phyloP scores from a whole-genome alignment of 352 stramenopile species.

The Blastocystis sp. region DNA sequence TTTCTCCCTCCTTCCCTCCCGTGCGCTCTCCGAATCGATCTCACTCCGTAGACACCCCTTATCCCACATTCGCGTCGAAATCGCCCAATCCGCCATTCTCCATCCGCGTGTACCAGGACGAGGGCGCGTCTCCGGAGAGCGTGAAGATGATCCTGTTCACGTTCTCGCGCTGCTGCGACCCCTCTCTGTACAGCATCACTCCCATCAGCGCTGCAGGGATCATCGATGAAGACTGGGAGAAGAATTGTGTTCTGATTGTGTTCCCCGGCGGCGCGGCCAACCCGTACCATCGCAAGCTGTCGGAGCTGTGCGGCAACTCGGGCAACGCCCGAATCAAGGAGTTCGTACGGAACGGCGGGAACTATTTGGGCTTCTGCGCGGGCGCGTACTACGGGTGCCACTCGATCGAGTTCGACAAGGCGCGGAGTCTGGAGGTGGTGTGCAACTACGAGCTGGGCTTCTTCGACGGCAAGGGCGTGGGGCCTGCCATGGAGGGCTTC shows the following conservation, averaged over 20 bases:
- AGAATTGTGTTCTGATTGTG: slow-evolving; percentile 26
- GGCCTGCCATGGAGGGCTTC: slow-evolving; percentile 48
- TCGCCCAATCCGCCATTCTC: not conserved
- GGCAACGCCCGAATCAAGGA: slow-evolving; percentile 11
- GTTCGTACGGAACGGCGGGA: slow-evolving; percentile 37
- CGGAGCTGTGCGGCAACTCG: not conserved
- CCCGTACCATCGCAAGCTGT: slow-evolving; percentile 23
- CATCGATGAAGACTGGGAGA: not conserved
- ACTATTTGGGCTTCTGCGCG: slow-evolving; percentile 44
- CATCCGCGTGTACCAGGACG: slow-evolving; percentile 1
- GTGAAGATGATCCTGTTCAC: slow-evolving; percentile 1
- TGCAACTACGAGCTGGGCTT: slow-evolving; percentile 43
- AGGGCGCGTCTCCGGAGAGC: slow-evolving; percentile 3
- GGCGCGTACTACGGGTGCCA: slow-evolving; percentile 33
- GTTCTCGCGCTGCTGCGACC: not conserved
- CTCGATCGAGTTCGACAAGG: slow-evolving; percentile 30
- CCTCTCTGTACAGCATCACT: not conserved
- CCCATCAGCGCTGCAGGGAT: not conserved
- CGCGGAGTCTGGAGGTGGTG: not conserved
- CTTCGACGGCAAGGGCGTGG: slow-evolving; percentile 1
- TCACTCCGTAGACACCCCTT: not conserved
- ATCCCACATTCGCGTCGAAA: not conserved
- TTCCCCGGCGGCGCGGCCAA: slow-evolving; percentile 18
- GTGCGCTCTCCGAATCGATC: not conserved
- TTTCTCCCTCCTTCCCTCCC: not conserved